A percentile compares a stretch with the other conserved stretches of the same genome.
phyloP scores from a whole-genome alignment of 2,329 filamentous ascomycete genomes.

The Claviceps purpurea region DNA sequence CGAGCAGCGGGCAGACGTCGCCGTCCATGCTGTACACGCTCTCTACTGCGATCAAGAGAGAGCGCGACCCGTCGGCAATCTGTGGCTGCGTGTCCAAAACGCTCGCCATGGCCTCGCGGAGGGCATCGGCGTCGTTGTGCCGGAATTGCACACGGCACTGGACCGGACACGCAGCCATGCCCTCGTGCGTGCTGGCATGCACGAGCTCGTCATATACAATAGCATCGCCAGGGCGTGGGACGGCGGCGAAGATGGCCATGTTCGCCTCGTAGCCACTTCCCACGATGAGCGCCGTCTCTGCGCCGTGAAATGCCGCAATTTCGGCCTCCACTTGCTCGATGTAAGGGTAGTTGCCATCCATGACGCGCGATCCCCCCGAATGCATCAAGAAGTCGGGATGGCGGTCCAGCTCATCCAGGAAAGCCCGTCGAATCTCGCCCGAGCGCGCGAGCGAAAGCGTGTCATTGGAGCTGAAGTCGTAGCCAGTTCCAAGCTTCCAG shows the following conservation, averaged over 20 bases:
- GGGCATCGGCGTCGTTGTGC: conserved; percentile 28
- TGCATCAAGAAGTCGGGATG: conserved; percentile 21
- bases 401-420: conserved; percentile 27
- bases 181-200: conserved; percentile 53
- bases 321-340: conserved; percentile 40
- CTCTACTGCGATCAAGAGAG: conserved; percentile 27
- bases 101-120: conserved; percentile 22
- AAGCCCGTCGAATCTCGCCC: conserved; percentile 30
- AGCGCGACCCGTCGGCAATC: conserved; percentile 12
- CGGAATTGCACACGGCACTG: conserved; percentile 27
- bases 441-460: conserved; percentile 45
- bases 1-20: conserved; percentile 25
- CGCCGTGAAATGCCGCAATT: conserved; percentile 41
- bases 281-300: conserved; percentile 43
- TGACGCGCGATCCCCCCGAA: conserved; percentile 45
- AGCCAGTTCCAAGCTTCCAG: neutral
- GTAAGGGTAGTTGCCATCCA: conserved; percentile 52
- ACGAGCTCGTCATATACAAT: conserved; percentile 53
- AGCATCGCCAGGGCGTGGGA: conserved; percentile 38
- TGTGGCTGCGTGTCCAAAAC: conserved; percentile 11
- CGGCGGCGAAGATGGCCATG: conserved; percentile 31
- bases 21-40: conserved; percentile 35
- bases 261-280: conserved; percentile 46
- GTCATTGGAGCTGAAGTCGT: conserved; percentile 54
- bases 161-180: conserved; percentile 45